phyloP scores from a whole-genome alignment of 108 stramenopile genomes.

The Pseudonitzschia delicatissima region DNA sequence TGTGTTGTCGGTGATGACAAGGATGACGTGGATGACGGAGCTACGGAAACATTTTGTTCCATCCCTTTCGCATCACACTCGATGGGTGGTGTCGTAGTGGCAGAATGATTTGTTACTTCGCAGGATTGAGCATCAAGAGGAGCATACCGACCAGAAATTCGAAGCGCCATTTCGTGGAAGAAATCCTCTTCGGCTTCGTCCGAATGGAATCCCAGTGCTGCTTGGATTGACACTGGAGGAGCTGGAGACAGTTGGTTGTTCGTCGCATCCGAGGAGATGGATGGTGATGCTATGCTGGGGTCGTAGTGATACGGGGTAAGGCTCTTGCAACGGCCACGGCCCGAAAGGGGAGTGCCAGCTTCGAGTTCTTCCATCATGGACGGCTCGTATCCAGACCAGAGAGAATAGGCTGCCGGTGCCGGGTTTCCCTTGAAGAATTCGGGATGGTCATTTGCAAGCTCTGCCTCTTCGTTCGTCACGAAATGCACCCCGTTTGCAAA shows the following conservation, averaged over 20 bases:
- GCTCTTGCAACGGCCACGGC: not conserved
- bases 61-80: no score
- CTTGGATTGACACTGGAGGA: constrained; percentile 5
- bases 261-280: no score
- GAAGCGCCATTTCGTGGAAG: constrained; percentile 29
- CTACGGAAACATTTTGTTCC: no score
- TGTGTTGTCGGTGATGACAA: no score
- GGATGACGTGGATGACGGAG: no score
- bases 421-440: constrained; percentile 18
- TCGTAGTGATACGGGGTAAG: constrained; percentile 1
- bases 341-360: not conserved
- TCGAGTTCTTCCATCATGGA: not conserved
- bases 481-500: constrained; percentile 2
- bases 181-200: constrained; percentile 17
- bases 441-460: not conserved
- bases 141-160: constrained; percentile 32
- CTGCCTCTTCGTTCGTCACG: constrained; percentile 13
- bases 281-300: no score
- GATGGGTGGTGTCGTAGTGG: no score
- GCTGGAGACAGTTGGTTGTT: no score
- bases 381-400: not conserved
- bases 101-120: no score
- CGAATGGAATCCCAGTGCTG: constrained; percentile 22
- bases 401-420: constrained; percentile 23
- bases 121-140: no score